Conservation (phyloP, 805 yeast species). For the Wickerhamomyces mucosus region DNA sequence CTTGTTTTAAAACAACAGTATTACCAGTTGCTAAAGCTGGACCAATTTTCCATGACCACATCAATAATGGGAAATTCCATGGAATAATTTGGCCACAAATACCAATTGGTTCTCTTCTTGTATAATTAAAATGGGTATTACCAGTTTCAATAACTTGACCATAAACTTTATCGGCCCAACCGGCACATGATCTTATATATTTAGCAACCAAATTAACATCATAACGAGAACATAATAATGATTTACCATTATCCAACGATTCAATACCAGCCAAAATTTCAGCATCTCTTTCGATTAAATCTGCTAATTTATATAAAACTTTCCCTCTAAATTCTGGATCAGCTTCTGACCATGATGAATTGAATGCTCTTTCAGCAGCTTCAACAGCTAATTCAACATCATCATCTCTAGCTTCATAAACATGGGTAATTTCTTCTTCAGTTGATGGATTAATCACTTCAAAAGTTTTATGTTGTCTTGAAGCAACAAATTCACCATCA, state of each 20-base stretch:
- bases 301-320: constrained; percentile 64
- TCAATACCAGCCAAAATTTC: constrained; percentile 76
- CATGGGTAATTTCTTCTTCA: constrained; percentile 57
- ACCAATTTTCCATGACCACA: constrained; percentile 82
- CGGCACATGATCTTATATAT: constrained; percentile 78
- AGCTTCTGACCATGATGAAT: constrained; percentile 56
- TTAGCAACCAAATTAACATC: constrained; percentile 66
- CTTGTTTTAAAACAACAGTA: constrained; percentile 76
- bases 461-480: constrained; percentile 51
- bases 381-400: constrained; percentile 80
- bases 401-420: constrained; percentile 66
- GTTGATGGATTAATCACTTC: constrained; percentile 62
- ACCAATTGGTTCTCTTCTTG: constrained; percentile 77
- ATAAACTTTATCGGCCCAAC: constrained; percentile 62
- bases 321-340: constrained; percentile 60
- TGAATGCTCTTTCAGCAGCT: constrained; percentile 75
- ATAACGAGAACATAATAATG: constrained; percentile 60
- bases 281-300: constrained; percentile 62
- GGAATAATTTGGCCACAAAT: constrained; percentile 87
- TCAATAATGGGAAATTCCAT: constrained; percentile 87
- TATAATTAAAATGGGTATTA: constrained; percentile 49
- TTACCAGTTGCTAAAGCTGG: constrained; percentile 85
- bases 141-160: constrained; percentile 58
- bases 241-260: constrained; percentile 85
- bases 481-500: constrained; percentile 63